A percentile compares a stretch with the other conserved stretches of the same genome.
These are phyloP conservation scores for Microcyclosporella mali DNA, from an alignment of 2,329 filamentous ascomycete species.

Conservation along the genomic window DNA sequence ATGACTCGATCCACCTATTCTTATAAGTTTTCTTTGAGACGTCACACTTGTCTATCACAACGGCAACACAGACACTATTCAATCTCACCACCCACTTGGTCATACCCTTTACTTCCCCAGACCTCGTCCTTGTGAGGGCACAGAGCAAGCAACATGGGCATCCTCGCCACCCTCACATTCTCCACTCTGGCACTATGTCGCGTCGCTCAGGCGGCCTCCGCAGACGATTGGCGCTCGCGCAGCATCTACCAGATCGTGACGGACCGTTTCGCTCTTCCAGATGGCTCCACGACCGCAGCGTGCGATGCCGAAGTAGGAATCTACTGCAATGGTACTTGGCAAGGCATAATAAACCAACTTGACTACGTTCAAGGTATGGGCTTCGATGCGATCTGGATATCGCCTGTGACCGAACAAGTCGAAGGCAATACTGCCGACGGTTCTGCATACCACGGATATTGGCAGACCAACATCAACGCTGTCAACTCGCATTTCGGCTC, in stretches of 20 bases:
- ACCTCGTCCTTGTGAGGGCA: no score
- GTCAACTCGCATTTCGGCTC: conserved; percentile 36
- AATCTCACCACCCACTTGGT: no score
- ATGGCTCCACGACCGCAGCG: conserved; percentile 35
- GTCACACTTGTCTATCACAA: no score
- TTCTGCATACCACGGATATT: conserved; percentile 53
- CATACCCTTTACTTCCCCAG: no score
- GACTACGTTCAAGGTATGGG: conserved; percentile 55
- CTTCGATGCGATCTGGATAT: conserved; percentile 43
- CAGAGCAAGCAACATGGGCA: conserved; percentile 13
- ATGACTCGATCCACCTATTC: not conserved
- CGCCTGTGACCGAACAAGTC: conserved; percentile 48
- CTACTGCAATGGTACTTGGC: conserved; percentile 58
- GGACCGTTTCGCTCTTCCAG: conserved; percentile 37
- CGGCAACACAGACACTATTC: no score
- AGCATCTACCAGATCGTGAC: conserved; percentile 41
- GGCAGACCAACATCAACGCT: conserved; percentile 45
- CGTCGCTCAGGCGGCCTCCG: conserved; percentile 19
- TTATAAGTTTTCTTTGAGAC: not conserved
- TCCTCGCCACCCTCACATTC: conserved; percentile 9
- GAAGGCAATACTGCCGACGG: conserved; percentile 33
- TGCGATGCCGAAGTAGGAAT: conserved; percentile 31
- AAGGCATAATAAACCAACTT: conserved; percentile 52
- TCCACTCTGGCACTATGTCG: conserved; percentile 20
- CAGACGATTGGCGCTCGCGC: conserved; percentile 34